A percentile compares a stretch with the other conserved stretches of the same genome.
Conservation (phyloP, 805 yeast genomes). For the Saccharomycopsis fibuligera region DNA sequence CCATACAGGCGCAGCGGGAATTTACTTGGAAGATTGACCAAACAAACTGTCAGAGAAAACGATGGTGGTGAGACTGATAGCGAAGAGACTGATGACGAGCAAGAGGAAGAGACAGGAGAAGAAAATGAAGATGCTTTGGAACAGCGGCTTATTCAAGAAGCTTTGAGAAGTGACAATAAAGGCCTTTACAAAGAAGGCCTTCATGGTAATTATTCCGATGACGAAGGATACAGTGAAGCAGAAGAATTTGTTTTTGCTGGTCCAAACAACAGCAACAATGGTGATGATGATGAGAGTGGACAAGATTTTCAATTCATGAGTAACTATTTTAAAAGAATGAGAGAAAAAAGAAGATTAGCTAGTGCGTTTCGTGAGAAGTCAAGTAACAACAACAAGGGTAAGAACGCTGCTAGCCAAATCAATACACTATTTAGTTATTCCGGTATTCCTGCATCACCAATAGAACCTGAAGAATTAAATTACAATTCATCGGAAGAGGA, state of each 20-base stretch:
- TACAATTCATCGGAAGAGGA: constrained; percentile 7
- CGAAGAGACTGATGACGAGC: not conserved
- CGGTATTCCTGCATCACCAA: not conserved
- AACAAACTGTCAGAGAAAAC: constrained; percentile 5
- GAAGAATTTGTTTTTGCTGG: not conserved
- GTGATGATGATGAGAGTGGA: not conserved
- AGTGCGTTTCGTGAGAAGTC: no score
- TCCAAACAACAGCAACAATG: not conserved
- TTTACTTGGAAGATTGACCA: constrained; percentile 5
- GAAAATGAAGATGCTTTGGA: constrained; percentile 8
- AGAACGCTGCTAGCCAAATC: not conserved
- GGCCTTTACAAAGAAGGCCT: not conserved
- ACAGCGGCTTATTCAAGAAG: constrained; percentile 11
- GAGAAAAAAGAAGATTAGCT: not conserved
- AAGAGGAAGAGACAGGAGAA: not conserved
- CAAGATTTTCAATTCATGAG: not conserved
- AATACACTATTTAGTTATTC: no score
- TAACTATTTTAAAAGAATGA: constrained; percentile 11
- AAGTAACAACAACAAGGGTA: no score
- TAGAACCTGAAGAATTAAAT: not conserved
- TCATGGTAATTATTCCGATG: constrained; percentile 12
- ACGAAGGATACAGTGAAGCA: constrained; percentile 12
- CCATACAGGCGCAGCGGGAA: no score
- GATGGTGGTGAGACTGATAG: not conserved
- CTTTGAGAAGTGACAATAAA: constrained; percentile 4